These are phyloP conservation scores for Apostasia ramifera DNA, from an alignment of 106 monocot species.

Conservation along the genomic window DNA sequence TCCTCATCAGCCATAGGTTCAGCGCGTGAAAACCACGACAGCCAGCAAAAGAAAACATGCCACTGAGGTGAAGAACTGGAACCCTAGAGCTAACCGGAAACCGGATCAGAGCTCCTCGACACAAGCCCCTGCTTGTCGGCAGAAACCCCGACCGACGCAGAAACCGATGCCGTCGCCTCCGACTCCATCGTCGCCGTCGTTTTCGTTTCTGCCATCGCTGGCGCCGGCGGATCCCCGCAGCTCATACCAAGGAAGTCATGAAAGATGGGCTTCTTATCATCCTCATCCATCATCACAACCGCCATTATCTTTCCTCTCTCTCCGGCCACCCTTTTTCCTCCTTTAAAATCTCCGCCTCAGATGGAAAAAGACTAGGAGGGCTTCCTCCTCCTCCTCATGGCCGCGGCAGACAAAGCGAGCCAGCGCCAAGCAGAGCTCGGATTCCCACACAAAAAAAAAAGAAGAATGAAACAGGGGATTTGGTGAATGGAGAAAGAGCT, in stretches of 20 bases:
- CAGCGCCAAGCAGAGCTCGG: neutral
- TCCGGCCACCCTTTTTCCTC: neutral
- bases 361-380: conserved; percentile 1
- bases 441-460: conserved; percentile 8
- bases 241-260: conserved; percentile 7
- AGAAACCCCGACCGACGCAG: neutral
- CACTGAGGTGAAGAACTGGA: too few relatives aligned
- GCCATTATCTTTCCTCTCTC: conserved; percentile 3
- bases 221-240: neutral
- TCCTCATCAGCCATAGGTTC: too few relatives aligned
- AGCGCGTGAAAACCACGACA: too few relatives aligned
- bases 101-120: neutral
- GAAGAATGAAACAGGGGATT: neutral
- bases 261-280: conserved; percentile 9
- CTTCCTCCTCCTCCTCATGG: conserved; percentile 1
- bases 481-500: neutral
- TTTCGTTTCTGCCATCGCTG: neutral
- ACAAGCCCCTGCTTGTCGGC: neutral
- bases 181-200: neutral
- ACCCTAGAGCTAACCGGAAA: neutral
- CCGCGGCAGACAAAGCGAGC: conserved; percentile 2
- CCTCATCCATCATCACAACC: conserved; percentile 9
- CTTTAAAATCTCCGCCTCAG: conserved; percentile 5
- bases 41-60: too few relatives aligned
- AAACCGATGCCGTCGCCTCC: neutral